Conservation (phyloP, 2,329 filamentous ascomycete genomes). For the Monosporascus sp. region DNA sequence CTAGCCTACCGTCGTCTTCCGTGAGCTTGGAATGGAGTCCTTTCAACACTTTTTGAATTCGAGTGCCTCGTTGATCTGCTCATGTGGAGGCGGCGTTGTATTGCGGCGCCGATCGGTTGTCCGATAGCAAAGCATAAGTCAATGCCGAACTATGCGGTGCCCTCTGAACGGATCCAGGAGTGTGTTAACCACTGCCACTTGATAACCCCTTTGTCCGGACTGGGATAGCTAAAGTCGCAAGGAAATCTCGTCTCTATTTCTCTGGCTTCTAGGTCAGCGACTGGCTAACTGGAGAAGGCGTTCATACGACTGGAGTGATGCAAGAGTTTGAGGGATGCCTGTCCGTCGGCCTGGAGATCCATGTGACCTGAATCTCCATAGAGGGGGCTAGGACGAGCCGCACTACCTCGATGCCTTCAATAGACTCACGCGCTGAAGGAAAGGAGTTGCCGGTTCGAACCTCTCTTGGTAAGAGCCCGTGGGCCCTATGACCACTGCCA, state of each 20-base stretch:
- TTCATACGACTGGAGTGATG: not conserved
- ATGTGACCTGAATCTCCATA: not conserved
- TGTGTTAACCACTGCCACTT: conserved; percentile 4
- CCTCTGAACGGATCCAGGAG: conserved; percentile 9
- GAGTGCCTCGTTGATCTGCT: conserved; percentile 4
- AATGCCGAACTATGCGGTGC: conserved; percentile 4
- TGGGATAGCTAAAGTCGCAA: not conserved
- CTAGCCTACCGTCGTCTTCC: conserved; percentile 33
- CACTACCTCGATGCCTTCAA: conserved; percentile 1
- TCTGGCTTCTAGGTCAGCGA: not conserved
- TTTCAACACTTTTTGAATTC: conserved; percentile 9
- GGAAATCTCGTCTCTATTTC: not conserved
- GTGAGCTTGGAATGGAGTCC: conserved; percentile 11
- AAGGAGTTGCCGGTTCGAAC: not conserved
- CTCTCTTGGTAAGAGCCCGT: not conserved
- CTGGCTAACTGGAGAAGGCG: conserved; percentile 1
- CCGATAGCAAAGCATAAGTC: conserved; percentile 6
- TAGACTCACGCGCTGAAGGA: not conserved
- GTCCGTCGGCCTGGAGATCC: conserved; percentile 1
- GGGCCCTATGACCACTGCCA: not conserved
- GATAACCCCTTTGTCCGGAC: not conserved
- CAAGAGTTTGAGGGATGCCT: conserved; percentile 2
- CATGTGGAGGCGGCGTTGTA: conserved; percentile 8
- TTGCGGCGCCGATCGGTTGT: conserved; percentile 7
- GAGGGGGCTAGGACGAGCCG: not conserved